Evolutionary conservation across 169 alveolate species (phyloP), one percentile per base, ranked within the genome.

Genomic region (Perkinsus marinus): DNA sequence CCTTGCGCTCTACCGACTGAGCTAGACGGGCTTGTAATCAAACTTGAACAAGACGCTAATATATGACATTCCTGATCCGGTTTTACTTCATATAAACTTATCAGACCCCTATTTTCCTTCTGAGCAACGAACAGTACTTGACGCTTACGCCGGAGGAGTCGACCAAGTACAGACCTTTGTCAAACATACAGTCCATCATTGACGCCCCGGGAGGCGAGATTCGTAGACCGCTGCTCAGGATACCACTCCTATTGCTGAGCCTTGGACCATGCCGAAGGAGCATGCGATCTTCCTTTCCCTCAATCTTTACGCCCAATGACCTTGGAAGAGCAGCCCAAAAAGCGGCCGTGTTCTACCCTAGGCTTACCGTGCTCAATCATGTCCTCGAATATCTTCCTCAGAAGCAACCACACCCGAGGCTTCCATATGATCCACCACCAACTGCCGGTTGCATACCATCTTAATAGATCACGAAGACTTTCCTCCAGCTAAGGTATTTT

Each of bases 1-100:
- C 97, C 99, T 97, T 96, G 98, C 99, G 99, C 99, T 98, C 99
- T 98, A 97, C 99, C 99, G 98, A 98, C 99, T 98, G 99, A 98
- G 99, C 99, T 98, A 98, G 97, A 97, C 98, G 97, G 99, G 99
- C 98, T 95, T 57, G 79, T 19, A 2, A 0, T 13, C 22, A 19
- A 26, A 57, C 34, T 57, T 57, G 36, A 57, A 19, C 0, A 57
- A 13, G 36, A 10, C 19, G 46, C 46, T 10, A 3, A 41, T 41
- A 41, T 10, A 10, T 6, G 10, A 10, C 46, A 3, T 41, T 41
- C 22, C 79, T 57, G 79, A 26, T 57, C 79, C 22, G 36, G 5
- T 13, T 30, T 57, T 57, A 57, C 79, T 13, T 57, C 79, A 16
- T 30, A 57, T 19, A 57, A 26, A 30, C 7, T 5, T 30, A 57